phyloP scores from a whole-genome alignment of 2,329 filamentous ascomycete species.

The Fusarium sp. region DNA sequence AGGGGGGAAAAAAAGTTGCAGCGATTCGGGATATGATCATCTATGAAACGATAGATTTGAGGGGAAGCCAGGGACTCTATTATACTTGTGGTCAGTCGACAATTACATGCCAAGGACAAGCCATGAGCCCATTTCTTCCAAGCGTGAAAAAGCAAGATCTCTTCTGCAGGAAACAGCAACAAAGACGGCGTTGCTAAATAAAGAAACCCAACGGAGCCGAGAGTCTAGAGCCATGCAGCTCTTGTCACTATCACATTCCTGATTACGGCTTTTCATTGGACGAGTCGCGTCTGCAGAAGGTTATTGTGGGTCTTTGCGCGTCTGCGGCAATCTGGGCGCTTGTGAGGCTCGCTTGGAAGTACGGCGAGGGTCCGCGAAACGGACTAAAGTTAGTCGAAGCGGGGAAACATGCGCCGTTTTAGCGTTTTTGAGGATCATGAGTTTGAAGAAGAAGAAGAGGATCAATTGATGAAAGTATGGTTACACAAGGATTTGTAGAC shows the following conservation, averaged over 20 bases:
- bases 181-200: too few species aligned
- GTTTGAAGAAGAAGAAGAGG: not conserved
- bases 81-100: not conserved
- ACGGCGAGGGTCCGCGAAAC: not conserved
- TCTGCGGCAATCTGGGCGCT: not conserved
- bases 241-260: not conserved
- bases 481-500: not conserved
- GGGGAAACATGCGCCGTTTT: not conserved
- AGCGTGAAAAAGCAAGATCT: not conserved
- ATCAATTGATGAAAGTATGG: not conserved
- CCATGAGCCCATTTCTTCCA: not conserved
- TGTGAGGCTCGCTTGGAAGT: not conserved
- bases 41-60: not conserved
- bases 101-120: not conserved
- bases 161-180: not conserved
- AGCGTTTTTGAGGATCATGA: not conserved
- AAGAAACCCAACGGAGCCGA: not conserved
- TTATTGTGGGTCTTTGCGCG: not conserved
- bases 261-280: not conserved
- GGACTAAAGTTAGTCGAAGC: not conserved
- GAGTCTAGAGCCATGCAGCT: not conserved
- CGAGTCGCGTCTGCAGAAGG: not conserved
- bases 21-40: not conserved
- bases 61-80: not conserved
- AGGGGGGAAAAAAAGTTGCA: too few species aligned